Base-by-base conservation (phyloP, 176 grass and related monocot genomes). In the Oryza longistaminata region DNA sequence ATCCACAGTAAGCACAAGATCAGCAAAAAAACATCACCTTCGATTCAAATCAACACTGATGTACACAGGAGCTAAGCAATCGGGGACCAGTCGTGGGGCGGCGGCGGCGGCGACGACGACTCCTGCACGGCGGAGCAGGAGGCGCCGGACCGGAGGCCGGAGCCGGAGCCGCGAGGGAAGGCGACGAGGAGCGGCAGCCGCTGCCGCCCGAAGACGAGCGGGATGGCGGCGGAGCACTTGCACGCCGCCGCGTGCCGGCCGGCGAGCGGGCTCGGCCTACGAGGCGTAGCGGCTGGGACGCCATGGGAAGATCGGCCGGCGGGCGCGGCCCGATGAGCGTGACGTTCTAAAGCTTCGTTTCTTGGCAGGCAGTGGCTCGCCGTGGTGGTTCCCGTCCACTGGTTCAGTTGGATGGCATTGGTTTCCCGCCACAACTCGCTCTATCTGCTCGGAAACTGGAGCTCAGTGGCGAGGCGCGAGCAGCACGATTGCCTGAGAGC, bases 31-130 rank as follows among this genome's bases (percentile, higher is more conserved):
- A n/a, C n/a, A n/a, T n/a, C n/a, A n/a, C n/a, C n/a, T n/a, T n/a
- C n/a, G n/a, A n/a, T n/a, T n/a, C n/a, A n/a, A n/a, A 48, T n/a
- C 62, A 42, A 46, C 61, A 68, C 66, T 17, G 14, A 68, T 68
- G 27, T n/a, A n/a, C n/a, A 60, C 13, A 11, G 67, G 11, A 15
- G 9, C 21, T n/a, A 11, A 29, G 16, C 22, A 3, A 14, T 43
- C n/a, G 19, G 73, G 31, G 70, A 92, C 90, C 90, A 2, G 87
- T 76, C 75, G 87, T 76, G 83, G 90, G 83, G 90, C 77, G 73
- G 91, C 49, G 64, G 88, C 34, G 34, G 34, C 34, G 34, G 34
- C n/a, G n/a, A 35, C 34, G 34, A 85, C 0, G 91, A 87, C 40
- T 88, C 70, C 78, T 93, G 85, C 48, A 90, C 83, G 68, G 88